Percentiles rank a stretch among this genome's conserved stretches.
Evolutionary conservation across 371 early-diverging fungal species (phyloP).

Genomic region (Enterospora canceri): DNA sequence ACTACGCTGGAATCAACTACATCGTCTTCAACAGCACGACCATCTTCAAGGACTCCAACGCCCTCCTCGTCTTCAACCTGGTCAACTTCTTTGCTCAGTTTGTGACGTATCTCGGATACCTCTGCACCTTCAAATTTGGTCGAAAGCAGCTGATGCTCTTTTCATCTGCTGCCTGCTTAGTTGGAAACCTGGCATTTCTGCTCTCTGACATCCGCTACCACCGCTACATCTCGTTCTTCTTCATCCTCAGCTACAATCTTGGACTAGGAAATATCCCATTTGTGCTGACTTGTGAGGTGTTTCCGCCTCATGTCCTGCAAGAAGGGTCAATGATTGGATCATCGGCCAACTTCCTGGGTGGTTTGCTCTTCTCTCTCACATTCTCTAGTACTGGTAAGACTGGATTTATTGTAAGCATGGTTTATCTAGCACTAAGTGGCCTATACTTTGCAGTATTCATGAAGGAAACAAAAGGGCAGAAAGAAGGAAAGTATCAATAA

Average conservation of each 20-base stretch:
- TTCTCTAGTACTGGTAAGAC: neutral
- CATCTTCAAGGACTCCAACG: neutral
- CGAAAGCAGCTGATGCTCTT: constrained; percentile 65
- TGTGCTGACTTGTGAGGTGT: constrained; percentile 67
- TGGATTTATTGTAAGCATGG: neutral
- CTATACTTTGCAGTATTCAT: neutral
- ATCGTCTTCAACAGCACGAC: neutral
- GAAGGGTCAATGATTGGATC: constrained; percentile 11
- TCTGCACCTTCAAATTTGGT: constrained; percentile 67
- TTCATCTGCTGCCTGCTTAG: constrained; percentile 60
- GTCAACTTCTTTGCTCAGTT: constrained; percentile 33
- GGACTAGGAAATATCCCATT: constrained; percentile 65
- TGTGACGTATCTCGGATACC: constrained; percentile 59
- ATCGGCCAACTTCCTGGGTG: constrained; percentile 13
- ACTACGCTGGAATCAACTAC: constrained; percentile 15
- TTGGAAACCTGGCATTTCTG: constrained; percentile 26
- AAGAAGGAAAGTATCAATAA: neutral
- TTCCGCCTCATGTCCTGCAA: constrained; percentile 55
- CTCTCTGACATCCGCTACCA: constrained; percentile 22
- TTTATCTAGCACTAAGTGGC: neutral
- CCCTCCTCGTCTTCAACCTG: neutral
- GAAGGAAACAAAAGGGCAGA: neutral
- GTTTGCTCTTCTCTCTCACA: neutral
- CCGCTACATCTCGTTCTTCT: constrained; percentile 61
- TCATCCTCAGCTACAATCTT: constrained; percentile 66